Conservation (phyloP, 176 grass and related monocot genomes). For the Eleusine indica region DNA sequence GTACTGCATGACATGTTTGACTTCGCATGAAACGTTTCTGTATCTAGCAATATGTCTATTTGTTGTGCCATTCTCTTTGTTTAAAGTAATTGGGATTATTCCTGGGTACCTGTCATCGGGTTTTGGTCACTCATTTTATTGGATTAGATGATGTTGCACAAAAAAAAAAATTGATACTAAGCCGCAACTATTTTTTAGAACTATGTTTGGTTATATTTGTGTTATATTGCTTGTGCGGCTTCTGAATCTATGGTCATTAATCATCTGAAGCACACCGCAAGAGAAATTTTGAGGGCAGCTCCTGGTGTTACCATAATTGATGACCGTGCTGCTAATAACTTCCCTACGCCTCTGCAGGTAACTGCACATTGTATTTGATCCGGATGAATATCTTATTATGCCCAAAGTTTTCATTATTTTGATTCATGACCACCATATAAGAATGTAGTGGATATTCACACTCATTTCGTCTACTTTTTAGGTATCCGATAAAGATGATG, state of each 20-base stretch:
- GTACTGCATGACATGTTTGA: neutral
- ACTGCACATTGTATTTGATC: constrained; percentile 2
- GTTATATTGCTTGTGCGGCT: constrained; percentile 17
- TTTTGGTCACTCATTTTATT: neutral
- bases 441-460: neutral
- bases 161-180: constrained; percentile 8
- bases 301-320: constrained; percentile 84
- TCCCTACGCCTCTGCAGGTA: constrained; percentile 89
- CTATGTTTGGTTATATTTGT: constrained; percentile 13
- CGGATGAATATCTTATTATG: neutral
- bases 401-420: neutral
- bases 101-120: neutral
- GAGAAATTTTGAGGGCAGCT: constrained; percentile 77
- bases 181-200: neutral
- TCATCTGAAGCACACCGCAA: constrained; percentile 78
- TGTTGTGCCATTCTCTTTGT: neutral
- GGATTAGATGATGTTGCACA: neutral
- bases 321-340: constrained; percentile 70
- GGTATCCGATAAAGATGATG: constrained; percentile 94
- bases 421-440: neutral
- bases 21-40: constrained; percentile 2
- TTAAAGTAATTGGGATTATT: neutral
- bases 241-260: constrained; percentile 44
- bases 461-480: constrained; percentile 34
- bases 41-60: neutral